Conservation (phyloP, 2,329 filamentous ascomycete species). For the Proliferodiscus dingleyae region DNA sequence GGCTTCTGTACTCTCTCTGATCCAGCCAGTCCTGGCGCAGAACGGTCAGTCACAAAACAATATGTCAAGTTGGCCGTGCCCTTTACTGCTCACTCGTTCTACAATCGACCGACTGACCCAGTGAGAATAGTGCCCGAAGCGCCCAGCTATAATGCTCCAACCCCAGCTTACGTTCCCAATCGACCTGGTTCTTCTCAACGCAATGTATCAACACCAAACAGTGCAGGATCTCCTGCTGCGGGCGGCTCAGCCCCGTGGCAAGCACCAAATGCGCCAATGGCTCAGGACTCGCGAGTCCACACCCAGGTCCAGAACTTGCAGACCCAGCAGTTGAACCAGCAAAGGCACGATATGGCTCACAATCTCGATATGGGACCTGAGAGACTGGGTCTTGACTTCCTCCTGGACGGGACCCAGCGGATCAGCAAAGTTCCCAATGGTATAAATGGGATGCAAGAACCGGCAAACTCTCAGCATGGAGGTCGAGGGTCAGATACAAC, state of each 20-base stretch:
- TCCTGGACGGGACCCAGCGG: constrained; percentile 58
- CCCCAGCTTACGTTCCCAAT: constrained; percentile 24
- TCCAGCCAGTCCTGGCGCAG: constrained; percentile 51
- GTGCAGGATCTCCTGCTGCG: constrained; percentile 35
- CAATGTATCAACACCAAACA: constrained; percentile 38
- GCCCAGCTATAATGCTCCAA: constrained; percentile 15
- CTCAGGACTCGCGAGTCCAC: constrained; percentile 24
- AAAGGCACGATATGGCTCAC: constrained; percentile 47
- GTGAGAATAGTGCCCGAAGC: constrained; percentile 14
- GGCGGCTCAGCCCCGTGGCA: constrained; percentile 27
- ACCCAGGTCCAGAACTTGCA: constrained; percentile 33
- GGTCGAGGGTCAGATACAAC: constrained; percentile 10
- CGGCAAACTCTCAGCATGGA: constrained; percentile 23
- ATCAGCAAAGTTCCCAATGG: constrained; percentile 49
- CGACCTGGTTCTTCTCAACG: constrained; percentile 29
- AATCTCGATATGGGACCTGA: constrained; percentile 59
- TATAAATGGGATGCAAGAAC: constrained; percentile 44
- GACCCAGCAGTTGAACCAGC: constrained; percentile 35
- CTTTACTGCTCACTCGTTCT: background rate
- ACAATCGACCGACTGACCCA: no score
- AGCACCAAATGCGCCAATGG: constrained; percentile 26
- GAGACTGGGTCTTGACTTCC: constrained; percentile 66
- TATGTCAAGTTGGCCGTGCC: background rate
- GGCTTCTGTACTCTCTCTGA: constrained; percentile 56
- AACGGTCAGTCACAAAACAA: constrained; percentile 22